Base-by-base conservation (phyloP, 306 rosid species). In the Quercus variabilis region DNA sequence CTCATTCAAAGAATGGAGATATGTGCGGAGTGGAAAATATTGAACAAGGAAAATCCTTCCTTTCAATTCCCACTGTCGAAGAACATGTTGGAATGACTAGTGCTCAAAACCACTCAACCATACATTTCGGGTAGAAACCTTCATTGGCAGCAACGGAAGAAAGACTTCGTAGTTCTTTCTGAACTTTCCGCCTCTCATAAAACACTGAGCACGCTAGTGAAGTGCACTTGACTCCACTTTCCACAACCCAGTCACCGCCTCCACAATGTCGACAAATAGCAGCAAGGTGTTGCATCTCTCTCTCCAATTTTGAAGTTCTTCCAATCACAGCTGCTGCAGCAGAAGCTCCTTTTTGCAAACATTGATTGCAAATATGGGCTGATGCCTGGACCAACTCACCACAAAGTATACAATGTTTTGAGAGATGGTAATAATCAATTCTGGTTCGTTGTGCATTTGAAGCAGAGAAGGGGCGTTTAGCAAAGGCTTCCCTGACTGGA, bases 181-280 rank as follows among this genome's bases (percentile, higher is more conserved):
- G 99, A 80, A 85, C 91, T 79, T 92, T 94, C 20, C 86, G 83
- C 83, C 99, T 86, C 85, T 94, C 97, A 31, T 85, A 92, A 62
- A 94, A 92, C 82, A 94, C 97, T 46, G 87, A 80, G 75, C 99
- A 94, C 8, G 95, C 89, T 60, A 94, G 86, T 11, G 99, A 94
- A 49, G 90, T 91, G 86, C 98, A 94, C 83, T 90, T 92, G 14
- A 94, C 90, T 25, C 88, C 91, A 67, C 82, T 85, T 79, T 88
- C 97, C 65, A 89, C 74, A 68, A 90, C 83, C 85, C 85, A 84
- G 28, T 90, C 95, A 8, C 93, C 97, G 0, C 94, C 98, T 79
- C 93, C 98, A 77, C 98, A 94, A 77, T 94, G 97, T 35, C 86
- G 91, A 83, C 98, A 94, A 78, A 94, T 85, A 74, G 94, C 85